Base-by-base conservation (phyloP, 106 monocot genomes). In the Ottelia alismoides region DNA sequence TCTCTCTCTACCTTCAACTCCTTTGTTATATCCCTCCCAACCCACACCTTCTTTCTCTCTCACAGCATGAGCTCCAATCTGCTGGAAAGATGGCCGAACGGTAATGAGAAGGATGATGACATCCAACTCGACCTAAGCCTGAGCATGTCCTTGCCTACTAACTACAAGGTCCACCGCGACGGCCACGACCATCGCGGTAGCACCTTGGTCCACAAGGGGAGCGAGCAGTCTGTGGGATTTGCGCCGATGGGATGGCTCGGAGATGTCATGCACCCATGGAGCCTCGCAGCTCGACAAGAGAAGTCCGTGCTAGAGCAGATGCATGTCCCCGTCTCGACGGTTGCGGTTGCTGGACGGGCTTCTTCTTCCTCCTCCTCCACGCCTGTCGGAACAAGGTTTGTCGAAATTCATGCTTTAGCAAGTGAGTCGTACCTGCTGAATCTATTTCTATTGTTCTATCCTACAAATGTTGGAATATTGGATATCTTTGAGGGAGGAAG, bases 231-330 rank as follows among this genome's bases (percentile, higher is more conserved):
- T n/a, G n/a, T n/a, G n/a, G n/a, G n/a, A n/a, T n/a, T n/a, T n/a
- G n/a, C n/a, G n/a, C 65, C 25, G 53, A 65, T 46, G 43, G 18
- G 2, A 31, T 14, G 3, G 27, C 66, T 5, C 22, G 63, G 20
- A 43, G 47, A 74, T n/a, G 64, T 58, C 47, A 62, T 71, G 1
- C 52, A 75, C 53, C 80, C 74, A 0, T 80, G 80, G 80, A 80
- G 74, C 52, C 51, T 75, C 56, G 67, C 80, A n/a, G 74, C 75
- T 22, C 66, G 80, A 43, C 80, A 71, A 48, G 56, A 67, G 75
- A 71, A 63, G 64, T 66, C 74, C 1, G 62, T 27, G 12, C 27
- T 72, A 5, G 71, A 75, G 63, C 63, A 80, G 53, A 62, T 19
- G 18, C 0, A 14, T 7, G n/a, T n/a, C 24, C 51, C n/a, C 22